Conservation (phyloP, 2,329 filamentous ascomycete species). For the Pseudogymnoascus sp. region DNA sequence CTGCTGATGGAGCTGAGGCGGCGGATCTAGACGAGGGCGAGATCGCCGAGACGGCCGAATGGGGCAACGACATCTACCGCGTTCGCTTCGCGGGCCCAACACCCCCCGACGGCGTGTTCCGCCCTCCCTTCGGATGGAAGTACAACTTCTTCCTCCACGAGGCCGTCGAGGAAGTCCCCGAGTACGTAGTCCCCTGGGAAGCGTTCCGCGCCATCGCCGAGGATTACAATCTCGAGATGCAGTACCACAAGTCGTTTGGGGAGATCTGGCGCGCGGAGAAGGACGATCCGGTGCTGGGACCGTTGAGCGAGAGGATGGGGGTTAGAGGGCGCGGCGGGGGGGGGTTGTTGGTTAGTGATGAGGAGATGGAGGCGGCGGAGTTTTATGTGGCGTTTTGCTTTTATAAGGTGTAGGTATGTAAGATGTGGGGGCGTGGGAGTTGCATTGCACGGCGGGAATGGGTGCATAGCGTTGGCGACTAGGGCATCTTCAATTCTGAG, state of each 20-base stretch:
- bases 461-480: neutral
- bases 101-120: slow-evolving; percentile 79
- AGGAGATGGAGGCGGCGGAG: slow-evolving; percentile 85
- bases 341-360: slow-evolving; percentile 59
- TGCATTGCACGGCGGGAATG: neutral
- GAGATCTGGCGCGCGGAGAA: slow-evolving; percentile 92
- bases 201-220: slow-evolving; percentile 91
- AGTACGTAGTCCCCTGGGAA: slow-evolving; percentile 98
- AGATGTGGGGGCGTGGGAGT: neutral
- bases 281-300: slow-evolving; percentile 70
- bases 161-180: slow-evolving; percentile 89
- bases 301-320: slow-evolving; percentile 90
- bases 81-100: slow-evolving; percentile 80
- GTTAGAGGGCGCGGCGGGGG: slow-evolving; percentile 64
- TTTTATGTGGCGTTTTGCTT: slow-evolving; percentile 97
- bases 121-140: slow-evolving; percentile 93
- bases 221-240: slow-evolving; percentile 90
- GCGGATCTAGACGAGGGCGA: slow-evolving; percentile 51
- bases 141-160: slow-evolving; percentile 96
- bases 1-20: slow-evolving; percentile 27
- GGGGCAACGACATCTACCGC: slow-evolving; percentile 88
- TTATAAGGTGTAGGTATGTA: slow-evolving; percentile 65
- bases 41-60: slow-evolving; percentile 59
- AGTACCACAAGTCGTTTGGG: slow-evolving; percentile 83
- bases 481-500: neutral